phyloP scores from a whole-genome alignment of 2,329 filamentous ascomycete genomes.

The Leptographium wingfieldii region DNA sequence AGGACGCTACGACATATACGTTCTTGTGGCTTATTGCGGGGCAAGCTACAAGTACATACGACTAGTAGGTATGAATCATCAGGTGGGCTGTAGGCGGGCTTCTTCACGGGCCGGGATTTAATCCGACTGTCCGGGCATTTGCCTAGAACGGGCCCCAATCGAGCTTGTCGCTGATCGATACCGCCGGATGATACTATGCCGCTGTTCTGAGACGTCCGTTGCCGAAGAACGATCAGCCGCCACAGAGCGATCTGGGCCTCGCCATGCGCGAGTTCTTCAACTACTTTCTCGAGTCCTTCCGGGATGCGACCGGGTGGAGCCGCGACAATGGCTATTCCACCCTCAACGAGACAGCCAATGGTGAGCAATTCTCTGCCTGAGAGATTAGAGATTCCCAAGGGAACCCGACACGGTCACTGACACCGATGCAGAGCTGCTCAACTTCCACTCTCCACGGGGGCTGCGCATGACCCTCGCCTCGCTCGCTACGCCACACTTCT shows the following conservation, averaged over 20 bases:
- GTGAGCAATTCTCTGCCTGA: constrained; percentile 29
- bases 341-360: constrained; percentile 71
- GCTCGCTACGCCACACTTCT: constrained; percentile 83
- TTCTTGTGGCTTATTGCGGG: not conserved
- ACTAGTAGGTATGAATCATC: no score
- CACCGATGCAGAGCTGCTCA: constrained; percentile 54
- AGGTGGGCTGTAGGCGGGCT: not conserved
- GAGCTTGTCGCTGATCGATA: not conserved
- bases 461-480: constrained; percentile 81
- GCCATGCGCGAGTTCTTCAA: constrained; percentile 94
- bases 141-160: not conserved
- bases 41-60: not conserved
- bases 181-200: not conserved
- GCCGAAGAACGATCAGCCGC: not conserved
- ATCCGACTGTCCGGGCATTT: not conserved
- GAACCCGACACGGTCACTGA: not conserved
- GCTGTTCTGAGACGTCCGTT: not conserved
- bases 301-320: constrained; percentile 77
- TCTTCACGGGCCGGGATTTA: not conserved
- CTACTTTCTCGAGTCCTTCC: constrained; percentile 86
- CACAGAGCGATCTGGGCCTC: not conserved
- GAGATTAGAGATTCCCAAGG: not conserved
- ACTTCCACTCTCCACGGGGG: constrained; percentile 76
- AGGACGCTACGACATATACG: not conserved
- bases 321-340: constrained; percentile 84